Percentiles rank a stretch among this genome's conserved stretches.
These are phyloP conservation scores for Mortierella sp. DNA, from an alignment of 371 early-diverging fungal species.

Conservation along the genomic window DNA sequence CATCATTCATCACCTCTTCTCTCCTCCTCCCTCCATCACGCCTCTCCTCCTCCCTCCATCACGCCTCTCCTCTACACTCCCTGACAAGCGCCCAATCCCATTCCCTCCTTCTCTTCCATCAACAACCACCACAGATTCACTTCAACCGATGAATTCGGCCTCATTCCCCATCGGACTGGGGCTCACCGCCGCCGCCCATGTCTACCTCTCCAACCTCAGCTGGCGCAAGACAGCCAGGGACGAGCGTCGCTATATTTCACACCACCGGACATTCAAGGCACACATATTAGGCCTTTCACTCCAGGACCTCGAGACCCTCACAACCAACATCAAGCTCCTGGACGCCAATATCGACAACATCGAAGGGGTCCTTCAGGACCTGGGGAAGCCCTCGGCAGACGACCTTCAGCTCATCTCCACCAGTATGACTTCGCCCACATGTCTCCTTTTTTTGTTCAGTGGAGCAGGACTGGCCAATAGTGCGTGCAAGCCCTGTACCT, in stretches of 20 bases:
- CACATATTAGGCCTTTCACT: constrained; percentile 10
- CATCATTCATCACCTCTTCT: background rate
- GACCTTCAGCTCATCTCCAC: background rate
- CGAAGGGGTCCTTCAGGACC: background rate
- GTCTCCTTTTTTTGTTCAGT: background rate
- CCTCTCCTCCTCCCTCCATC: background rate
- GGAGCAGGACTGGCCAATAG: no score
- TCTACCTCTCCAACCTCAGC: constrained; percentile 25
- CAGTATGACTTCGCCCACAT: background rate
- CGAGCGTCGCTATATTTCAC: background rate
- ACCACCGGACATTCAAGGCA: background rate
- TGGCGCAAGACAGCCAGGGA: constrained; percentile 12
- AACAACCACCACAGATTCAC: background rate
- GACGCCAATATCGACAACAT: constrained; percentile 8
- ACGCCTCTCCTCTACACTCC: background rate
- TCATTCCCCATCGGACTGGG: constrained; percentile 39
- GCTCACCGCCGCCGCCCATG: constrained; percentile 42
- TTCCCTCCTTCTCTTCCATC: background rate
- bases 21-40: background rate
- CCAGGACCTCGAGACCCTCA: constrained; percentile 17
- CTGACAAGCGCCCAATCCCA: background rate
- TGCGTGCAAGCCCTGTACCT: background rate
- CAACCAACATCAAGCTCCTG: constrained; percentile 17
- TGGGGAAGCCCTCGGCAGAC: background rate
- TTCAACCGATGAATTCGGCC: background rate